These are phyloP conservation scores for Cyclocybe aegerita DNA, from an alignment of 768 basidiomycete genomes.

Conservation along the genomic window DNA sequence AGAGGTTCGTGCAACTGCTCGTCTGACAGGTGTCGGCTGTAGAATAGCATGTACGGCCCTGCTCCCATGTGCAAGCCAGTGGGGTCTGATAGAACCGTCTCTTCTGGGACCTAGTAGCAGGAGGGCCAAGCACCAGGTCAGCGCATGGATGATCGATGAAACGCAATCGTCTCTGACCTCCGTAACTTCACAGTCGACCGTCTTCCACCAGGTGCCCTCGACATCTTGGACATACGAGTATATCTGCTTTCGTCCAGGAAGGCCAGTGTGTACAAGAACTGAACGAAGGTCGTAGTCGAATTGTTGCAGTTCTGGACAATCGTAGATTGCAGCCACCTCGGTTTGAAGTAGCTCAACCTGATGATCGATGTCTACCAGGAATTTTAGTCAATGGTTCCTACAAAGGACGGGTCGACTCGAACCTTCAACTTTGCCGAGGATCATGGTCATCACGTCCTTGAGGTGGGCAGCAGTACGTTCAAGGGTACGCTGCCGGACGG, in stretches of 20 bases:
- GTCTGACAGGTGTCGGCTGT: constrained; percentile 44
- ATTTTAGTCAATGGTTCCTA: not conserved
- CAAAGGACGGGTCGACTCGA: constrained; percentile 9
- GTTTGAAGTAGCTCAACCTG: constrained; percentile 43
- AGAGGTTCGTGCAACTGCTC: constrained; percentile 34
- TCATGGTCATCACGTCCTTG: constrained; percentile 45
- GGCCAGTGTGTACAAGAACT: constrained; percentile 75
- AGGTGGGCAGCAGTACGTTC: constrained; percentile 48
- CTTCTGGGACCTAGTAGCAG: constrained; percentile 61
- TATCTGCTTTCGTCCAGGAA: constrained; percentile 74
- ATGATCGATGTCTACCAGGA: constrained; percentile 49
- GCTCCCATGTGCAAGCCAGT: constrained; percentile 73
- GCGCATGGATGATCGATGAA: not conserved
- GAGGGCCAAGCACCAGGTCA: not conserved
- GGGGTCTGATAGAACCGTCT: constrained; percentile 64
- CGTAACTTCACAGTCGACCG: constrained; percentile 64
- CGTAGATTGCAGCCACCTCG: constrained; percentile 47
- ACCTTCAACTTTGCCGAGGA: constrained; percentile 61
- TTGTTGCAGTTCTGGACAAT: constrained; percentile 65
- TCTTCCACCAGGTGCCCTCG: constrained; percentile 78
- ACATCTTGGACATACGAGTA: constrained; percentile 74
- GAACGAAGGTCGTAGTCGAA: constrained; percentile 81
- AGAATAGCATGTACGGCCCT: constrained; percentile 79
- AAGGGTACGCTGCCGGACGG: constrained; percentile 44
- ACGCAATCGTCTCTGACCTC: constrained; percentile 42